Conservation (phyloP, 139 green algal species). For the Nannochloris sp. region DNA sequence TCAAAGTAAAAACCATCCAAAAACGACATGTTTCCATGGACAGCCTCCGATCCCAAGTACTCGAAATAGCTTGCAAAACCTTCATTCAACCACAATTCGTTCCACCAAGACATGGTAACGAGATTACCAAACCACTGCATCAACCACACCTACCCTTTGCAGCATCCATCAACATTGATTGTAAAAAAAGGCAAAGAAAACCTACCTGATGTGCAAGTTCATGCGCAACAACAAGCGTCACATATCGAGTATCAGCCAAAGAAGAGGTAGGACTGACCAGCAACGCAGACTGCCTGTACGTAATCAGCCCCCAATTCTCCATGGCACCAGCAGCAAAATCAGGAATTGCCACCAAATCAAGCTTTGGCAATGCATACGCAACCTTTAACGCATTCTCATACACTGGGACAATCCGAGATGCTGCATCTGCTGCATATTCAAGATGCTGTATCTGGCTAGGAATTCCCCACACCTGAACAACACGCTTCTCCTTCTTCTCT, state of each 20-base stretch:
- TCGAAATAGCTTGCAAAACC: slow-evolving; percentile 83
- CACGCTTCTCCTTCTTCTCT: neutral
- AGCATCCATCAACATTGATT: neutral
- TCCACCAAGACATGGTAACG: slow-evolving; percentile 77
- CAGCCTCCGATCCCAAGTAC: slow-evolving; percentile 39
- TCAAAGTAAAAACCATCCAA: slow-evolving; percentile 33
- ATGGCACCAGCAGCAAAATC: slow-evolving; percentile 86
- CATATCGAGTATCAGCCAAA: slow-evolving; percentile 17
- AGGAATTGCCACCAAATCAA: slow-evolving; percentile 85
- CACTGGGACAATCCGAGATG: slow-evolving; percentile 22
- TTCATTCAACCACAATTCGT: slow-evolving; percentile 89
- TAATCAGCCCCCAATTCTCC: slow-evolving; percentile 91
- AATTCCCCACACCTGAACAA: slow-evolving; percentile 52
- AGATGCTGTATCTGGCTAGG: slow-evolving; percentile 35
- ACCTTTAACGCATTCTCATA: slow-evolving; percentile 42
- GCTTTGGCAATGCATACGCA: slow-evolving; percentile 66
- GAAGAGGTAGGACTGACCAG: slow-evolving; percentile 40
- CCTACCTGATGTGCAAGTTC: slow-evolving; percentile 62
- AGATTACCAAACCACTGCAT: slow-evolving; percentile 70
- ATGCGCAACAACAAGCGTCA: slow-evolving; percentile 66
- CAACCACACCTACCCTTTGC: neutral
- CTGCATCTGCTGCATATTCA: slow-evolving; percentile 22
- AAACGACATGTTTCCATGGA: slow-evolving; percentile 21
- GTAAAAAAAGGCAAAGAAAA: slow-evolving; percentile 17
- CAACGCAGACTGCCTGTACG: slow-evolving; percentile 62